Evolutionary conservation across 257 asterid species (phyloP).

Genomic region (Marsdenia floribunda): DNA sequence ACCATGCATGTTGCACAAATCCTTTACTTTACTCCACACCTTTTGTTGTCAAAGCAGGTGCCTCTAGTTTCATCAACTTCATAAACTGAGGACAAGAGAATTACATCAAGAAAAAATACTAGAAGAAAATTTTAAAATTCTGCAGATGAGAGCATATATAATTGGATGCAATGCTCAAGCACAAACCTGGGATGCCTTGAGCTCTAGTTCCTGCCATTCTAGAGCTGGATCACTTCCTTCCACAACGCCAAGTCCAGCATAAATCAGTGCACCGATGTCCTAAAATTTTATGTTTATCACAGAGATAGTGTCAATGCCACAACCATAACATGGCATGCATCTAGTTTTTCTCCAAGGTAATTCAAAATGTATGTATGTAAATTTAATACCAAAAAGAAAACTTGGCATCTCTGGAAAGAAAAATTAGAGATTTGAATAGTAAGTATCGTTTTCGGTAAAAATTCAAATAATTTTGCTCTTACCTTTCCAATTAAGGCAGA

Average conservation of each 20-base stretch:
- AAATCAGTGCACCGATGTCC: slow-evolving; percentile 77
- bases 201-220: slow-evolving; percentile 96
- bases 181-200: slow-evolving; percentile 93
- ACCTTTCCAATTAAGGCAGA: slow-evolving; percentile 93
- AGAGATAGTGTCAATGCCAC: slow-evolving; percentile 1
- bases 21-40: slow-evolving; percentile 12
- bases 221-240: slow-evolving; percentile 75
- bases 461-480: slow-evolving; percentile 18
- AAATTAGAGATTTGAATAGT: not conserved
- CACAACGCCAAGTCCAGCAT: slow-evolving; percentile 90
- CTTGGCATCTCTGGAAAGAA: not conserved
- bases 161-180: slow-evolving; percentile 9
- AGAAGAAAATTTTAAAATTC: not conserved
- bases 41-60: slow-evolving; percentile 38
- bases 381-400: not conserved
- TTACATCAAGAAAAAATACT: slow-evolving; percentile 6
- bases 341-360: not conserved
- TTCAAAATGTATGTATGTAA: not conserved
- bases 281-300: slow-evolving; percentile 23
- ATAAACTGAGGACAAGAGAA: slow-evolving; percentile 47
- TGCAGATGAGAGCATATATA: not conserved
- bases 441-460: not conserved
- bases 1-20: not conserved
- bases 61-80: slow-evolving; percentile 76
- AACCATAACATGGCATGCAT: not conserved